These are phyloP conservation scores for Vanilla planifolia DNA, from an alignment of 106 monocot genomes.

Conservation along the genomic window DNA sequence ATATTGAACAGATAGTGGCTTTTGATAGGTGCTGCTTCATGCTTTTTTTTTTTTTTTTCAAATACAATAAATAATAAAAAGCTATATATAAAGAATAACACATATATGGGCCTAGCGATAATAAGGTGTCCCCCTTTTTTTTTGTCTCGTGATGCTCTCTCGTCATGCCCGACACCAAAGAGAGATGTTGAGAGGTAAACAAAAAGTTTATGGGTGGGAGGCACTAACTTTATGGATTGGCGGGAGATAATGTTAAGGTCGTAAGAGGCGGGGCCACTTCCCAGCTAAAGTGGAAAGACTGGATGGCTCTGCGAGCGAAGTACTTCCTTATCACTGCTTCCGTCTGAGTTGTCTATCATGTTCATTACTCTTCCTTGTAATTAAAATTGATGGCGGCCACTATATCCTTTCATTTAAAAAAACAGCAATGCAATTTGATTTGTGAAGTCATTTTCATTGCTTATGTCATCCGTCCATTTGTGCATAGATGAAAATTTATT, in stretches of 20 bases:
- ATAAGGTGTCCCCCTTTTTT: too few species aligned
- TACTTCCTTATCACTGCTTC: not conserved
- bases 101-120: too few species aligned
- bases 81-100: too few species aligned
- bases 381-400: conserved; percentile 3
- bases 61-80: too few species aligned
- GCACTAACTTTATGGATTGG: conserved; percentile 6
- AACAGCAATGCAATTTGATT: not conserved
- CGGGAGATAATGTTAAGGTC: not conserved
- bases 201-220: not conserved
- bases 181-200: not conserved
- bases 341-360: not conserved
- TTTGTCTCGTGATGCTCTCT: too few species aligned
- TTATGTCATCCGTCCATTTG: not conserved
- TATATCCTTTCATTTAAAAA: not conserved
- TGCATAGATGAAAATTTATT: not conserved
- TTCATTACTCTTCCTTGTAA: not conserved
- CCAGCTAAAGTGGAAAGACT: conserved; percentile 1
- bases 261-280: not conserved
- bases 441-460: too few species aligned
- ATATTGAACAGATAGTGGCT: too few species aligned
- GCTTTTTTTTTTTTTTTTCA: too few species aligned
- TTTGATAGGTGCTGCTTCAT: too few species aligned
- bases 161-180: too few species aligned
- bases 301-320: not conserved